Base-by-base conservation (phyloP, 495 filamentous ascomycete species). In the Pyrenula massariospora region DNA sequence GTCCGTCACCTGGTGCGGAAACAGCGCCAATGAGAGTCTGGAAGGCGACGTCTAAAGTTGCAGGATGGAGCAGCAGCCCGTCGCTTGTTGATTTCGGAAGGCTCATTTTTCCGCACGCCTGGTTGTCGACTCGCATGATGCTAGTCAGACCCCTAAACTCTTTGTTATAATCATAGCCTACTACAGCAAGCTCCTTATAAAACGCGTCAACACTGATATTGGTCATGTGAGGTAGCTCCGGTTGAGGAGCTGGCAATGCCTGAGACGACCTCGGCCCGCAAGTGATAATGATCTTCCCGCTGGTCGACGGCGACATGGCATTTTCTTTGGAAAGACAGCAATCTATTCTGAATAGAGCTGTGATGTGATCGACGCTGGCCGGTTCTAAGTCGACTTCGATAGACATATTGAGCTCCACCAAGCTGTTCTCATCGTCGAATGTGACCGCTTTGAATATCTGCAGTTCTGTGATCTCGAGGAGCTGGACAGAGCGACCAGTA, bases 141-240 rank as follows among this genome's bases (percentile, higher is more conserved):
- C 0, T 55, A 21, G 2, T 65, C 59, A 36, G n/a, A n/a, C 63
- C 58, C 21, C 55, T 53, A 53, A 70, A 66, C n/a, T 23, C 57
- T 2, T 57, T 53, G 15, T 66, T 66, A 24, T 59, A 67, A 8
- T 60, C 56, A n/a, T 66, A 63, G 15, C 63, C 63, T 1, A 54
- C 48, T 1, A 54, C 48, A 10, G 48, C 42, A 2, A 64, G 49
- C 48, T 67, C 57, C 11, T 54, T 42, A 25, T 67, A 68, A 8
- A 62, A 48, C 1, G 58, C 21, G 20, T 58, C 12, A 23, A 57
- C 23, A 2, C 48, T 24, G 22, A 55, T 24, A 2, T 22, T 11
- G 5, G 51, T 52, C 31, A 20, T 57, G 36, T 57, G 24, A 24
- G 25, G 50, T 54, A 24, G 10, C n/a, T n/a, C n/a, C n/a, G n/a